Conservation (phyloP, 495 filamentous ascomycete species). For the Margaritispora aquatica region DNA sequence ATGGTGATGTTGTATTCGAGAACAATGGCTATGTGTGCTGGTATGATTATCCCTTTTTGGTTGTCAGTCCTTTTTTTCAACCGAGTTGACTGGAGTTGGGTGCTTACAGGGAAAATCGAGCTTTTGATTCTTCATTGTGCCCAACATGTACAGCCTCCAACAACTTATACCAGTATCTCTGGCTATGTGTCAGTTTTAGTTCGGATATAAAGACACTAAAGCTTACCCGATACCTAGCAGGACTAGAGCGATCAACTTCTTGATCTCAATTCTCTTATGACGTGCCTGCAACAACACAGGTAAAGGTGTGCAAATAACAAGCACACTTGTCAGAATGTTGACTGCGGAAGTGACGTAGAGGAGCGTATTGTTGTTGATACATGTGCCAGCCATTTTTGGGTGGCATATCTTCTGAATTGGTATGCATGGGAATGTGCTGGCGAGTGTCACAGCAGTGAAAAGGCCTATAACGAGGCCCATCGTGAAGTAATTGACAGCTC, state of each 20-base stretch:
- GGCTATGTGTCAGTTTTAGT: neutral
- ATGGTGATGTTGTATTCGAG: constrained; percentile 17
- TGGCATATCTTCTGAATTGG: constrained; percentile 7
- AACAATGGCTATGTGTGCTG: neutral
- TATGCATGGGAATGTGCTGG: neutral
- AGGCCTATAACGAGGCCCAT: neutral
- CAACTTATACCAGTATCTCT: neutral
- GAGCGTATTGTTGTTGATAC: constrained; percentile 4
- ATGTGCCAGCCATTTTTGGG: neutral
- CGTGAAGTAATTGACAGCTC: constrained; percentile 2
- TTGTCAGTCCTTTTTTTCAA: neutral
- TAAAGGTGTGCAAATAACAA: constrained; percentile 11
- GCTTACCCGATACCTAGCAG: constrained; percentile 11
- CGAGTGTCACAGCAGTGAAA: constrained; percentile 2
- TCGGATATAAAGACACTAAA: neutral
- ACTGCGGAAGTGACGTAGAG: constrained; percentile 4
- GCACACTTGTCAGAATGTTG: constrained; percentile 13
- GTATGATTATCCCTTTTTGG: neutral
- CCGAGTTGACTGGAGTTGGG: neutral
- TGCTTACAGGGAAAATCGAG: neutral
- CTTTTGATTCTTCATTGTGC: neutral
- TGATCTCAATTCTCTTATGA: constrained; percentile 1
- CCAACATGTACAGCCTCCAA: neutral
- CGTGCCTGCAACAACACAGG: constrained; percentile 5
- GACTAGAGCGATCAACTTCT: constrained; percentile 5